Conservation (phyloP, 768 basidiomycete species). For the Boletus subcaerulescens region DNA sequence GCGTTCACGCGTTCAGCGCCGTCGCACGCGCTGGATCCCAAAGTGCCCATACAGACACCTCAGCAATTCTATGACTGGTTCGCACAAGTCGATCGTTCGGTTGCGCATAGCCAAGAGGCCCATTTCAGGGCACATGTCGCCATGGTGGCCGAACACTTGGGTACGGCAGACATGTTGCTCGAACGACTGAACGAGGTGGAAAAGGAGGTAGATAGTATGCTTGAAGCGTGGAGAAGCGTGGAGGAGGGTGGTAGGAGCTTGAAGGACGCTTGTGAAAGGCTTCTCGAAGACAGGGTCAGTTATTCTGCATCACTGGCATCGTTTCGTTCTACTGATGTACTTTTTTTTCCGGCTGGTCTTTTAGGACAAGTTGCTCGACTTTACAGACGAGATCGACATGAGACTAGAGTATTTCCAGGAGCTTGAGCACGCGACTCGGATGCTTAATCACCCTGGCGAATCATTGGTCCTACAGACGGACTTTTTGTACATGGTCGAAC, state of each 20-base stretch:
- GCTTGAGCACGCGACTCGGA: conserved; percentile 86
- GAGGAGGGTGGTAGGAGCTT: conserved; percentile 91
- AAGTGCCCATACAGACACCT: conserved; percentile 78
- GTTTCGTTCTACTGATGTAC: neutral
- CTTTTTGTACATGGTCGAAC: conserved; percentile 94
- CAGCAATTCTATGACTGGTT: conserved; percentile 99
- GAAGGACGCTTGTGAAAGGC: conserved; percentile 85
- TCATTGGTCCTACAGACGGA: conserved; percentile 86
- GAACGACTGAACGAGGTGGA: conserved; percentile 72
- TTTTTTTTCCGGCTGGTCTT: neutral
- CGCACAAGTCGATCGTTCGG: conserved; percentile 80
- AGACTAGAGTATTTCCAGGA: conserved; percentile 93
- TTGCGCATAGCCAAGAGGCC: conserved; percentile 91
- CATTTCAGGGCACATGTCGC: conserved; percentile 86
- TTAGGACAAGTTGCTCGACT: conserved; percentile 72
- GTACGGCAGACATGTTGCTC: conserved; percentile 74
- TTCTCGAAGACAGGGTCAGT: conserved; percentile 86
- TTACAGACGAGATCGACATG: conserved; percentile 79
- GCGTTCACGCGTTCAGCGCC: conserved; percentile 18
- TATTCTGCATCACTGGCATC: neutral
- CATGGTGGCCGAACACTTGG: conserved; percentile 70
- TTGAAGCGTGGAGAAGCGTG: conserved; percentile 80
- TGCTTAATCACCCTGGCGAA: conserved; percentile 93
- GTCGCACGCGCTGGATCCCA: conserved; percentile 65
- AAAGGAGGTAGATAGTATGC: conserved; percentile 72